Base-by-base conservation (phyloP, 306 rosid species). In the Fagus crenata region DNA sequence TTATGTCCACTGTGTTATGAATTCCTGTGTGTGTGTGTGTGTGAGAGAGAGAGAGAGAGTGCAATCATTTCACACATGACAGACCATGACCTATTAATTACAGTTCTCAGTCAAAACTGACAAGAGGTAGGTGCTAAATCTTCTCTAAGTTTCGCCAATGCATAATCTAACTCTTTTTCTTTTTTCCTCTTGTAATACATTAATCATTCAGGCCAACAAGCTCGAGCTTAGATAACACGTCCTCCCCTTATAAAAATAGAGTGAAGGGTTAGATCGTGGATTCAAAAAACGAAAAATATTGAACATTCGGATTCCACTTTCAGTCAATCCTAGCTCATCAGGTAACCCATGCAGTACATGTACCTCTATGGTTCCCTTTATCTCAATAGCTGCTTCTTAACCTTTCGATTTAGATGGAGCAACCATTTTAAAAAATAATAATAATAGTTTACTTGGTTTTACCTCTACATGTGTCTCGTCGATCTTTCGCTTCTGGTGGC, bases 381-480 rank as follows among this genome's bases (percentile, higher is more conserved):
- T 65, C 71, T n/a, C 32, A 15, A 8, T 7, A 31, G 49, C 37
- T 65, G 2, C 32, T 65, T 65, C 67, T 65, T 14, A 65, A 39
- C 49, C 31, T 36, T 65, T 39, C 40, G 17, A 65, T 37, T 33
- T 32, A 13, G 35, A 53, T 13, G 2, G 18, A n/a, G 28, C 71
- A 58, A 53, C 13, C 49, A 13, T 15, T 54, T 7, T 2, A 31
- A 9, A 36, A 18, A 13, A 13, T 18, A 5, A 12, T 59, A 81
- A 14, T 49, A 40, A 3, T 13, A 22, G 41, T 32, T 51, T 8
- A 75, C 37, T 33, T 37, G 56, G 6, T 31, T 83, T 73, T 93
- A 96, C 99, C 99, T 96, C 99, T 39, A 92, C 97, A 63, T 96
- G 99, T 37, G 99, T 96, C 85, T 96, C 98, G 5, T 96, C 99